These are phyloP conservation scores for Colletotrichum melonis DNA, from an alignment of 2,329 filamentous ascomycete species.

Conservation along the genomic window DNA sequence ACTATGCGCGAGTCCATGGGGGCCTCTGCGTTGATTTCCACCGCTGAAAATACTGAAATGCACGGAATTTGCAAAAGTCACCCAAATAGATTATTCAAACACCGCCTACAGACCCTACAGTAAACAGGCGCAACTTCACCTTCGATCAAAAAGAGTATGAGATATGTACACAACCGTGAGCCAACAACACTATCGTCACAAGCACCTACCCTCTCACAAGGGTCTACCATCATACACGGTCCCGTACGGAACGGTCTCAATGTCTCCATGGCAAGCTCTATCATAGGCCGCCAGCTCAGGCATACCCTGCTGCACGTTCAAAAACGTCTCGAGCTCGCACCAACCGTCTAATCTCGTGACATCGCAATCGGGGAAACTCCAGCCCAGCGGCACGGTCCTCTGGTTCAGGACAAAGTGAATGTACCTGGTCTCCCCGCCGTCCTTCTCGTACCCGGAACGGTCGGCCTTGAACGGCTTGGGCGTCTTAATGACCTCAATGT, in stretches of 20 bases:
- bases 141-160: not conserved
- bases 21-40: too few species aligned
- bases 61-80: too few species aligned
- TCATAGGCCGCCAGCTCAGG: slow-evolving; percentile 70
- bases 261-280: slow-evolving; percentile 72
- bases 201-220: slow-evolving; percentile 24
- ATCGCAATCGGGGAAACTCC: slow-evolving; percentile 74
- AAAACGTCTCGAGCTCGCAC: slow-evolving; percentile 78
- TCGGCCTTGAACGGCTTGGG: slow-evolving; percentile 71
- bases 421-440: slow-evolving; percentile 71
- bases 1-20: too few species aligned
- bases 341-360: slow-evolving; percentile 75
- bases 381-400: slow-evolving; percentile 76
- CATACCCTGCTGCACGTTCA: slow-evolving; percentile 71
- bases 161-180: slow-evolving; percentile 38
- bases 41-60: not conserved
- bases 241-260: slow-evolving; percentile 47
- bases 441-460: slow-evolving; percentile 62
- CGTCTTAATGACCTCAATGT: slow-evolving; percentile 79
- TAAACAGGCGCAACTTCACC: not conserved
- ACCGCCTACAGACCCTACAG: not conserved
- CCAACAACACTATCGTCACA: slow-evolving; percentile 14
- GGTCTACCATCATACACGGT: slow-evolving; percentile 53
- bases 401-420: slow-evolving; percentile 82
- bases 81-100: not conserved